Base-by-base conservation (phyloP, 257 asterid species). In the Fraxinus anomala region DNA sequence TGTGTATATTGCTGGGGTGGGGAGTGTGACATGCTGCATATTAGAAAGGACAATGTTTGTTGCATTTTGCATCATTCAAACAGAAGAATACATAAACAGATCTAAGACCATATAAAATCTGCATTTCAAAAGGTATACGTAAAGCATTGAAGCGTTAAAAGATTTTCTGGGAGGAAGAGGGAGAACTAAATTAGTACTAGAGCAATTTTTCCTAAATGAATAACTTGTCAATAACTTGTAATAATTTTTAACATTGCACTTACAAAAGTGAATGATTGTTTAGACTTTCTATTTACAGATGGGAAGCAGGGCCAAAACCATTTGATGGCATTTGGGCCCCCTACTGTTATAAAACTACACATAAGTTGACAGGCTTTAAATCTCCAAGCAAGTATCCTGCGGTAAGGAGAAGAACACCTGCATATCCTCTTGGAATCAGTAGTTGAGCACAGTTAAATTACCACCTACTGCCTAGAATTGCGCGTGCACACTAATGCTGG, bases 241-340 rank as follows among this genome's bases (percentile, higher is more conserved):
- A 42, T 42, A 30, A 28, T 42, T 39, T 40, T 68, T 7, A 61
- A 40, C 63, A 40, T 30, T 80, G 70, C 75, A 77, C 44, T 77
- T 42, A 17, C 54, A 73, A 12, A 59, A 19, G 71, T 77, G 21
- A 67, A 36, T 80, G 76, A 75, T 75, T 77, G 63, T 74, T 68
- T 70, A 73, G 63, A 77, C 73, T 74, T 72, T 77, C 31, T 24
- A 73, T 76, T 79, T 81, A 77, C 89, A 93, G 97, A 83, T 91
- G 96, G 97, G 94, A 91, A 86, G 83, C 91, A 76, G 97, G 97
- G 74, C 92, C 97, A 76, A 93, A 81, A 83, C 70, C 94, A 74
- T 82, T 83, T 81, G 97, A 93, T 86, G 97, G 97, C 61, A 33
- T 90, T 68, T 91, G 97, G 97, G 94, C 97, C 30, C 87, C 97